Percentiles rank a stretch among this genome's conserved stretches.
phyloP scores from a whole-genome alignment of 169 alveolate genomes.

The Theileria parva region DNA sequence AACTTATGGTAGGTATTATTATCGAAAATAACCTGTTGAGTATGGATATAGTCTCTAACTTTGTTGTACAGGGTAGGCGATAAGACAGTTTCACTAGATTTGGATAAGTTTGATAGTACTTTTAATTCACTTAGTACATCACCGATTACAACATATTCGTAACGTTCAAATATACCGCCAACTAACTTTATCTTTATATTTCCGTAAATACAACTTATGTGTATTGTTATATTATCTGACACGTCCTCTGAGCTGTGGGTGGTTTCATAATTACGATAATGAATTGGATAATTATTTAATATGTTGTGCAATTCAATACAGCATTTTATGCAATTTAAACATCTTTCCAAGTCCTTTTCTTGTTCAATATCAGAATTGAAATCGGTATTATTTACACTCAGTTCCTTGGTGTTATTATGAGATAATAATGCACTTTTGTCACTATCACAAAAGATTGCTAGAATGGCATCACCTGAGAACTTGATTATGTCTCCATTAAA shows the following conservation, averaged over 20 bases:
- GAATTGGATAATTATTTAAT: constrained; percentile 79
- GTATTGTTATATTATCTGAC: constrained; percentile 71
- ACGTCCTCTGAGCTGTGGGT: not conserved
- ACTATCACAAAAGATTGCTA: constrained; percentile 67
- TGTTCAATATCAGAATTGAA: constrained; percentile 4
- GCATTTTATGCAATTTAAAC: constrained; percentile 72
- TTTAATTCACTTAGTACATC: constrained; percentile 80
- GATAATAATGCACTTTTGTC: not conserved
- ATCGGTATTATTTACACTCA: not conserved
- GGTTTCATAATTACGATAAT: constrained; percentile 38
- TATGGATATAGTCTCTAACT: constrained; percentile 7
- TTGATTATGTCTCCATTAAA: constrained; percentile 88
- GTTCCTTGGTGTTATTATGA: not conserved
- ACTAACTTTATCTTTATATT: constrained; percentile 73
- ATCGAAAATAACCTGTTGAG: not conserved
- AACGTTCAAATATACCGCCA: constrained; percentile 78
- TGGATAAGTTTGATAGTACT: constrained; percentile 75
- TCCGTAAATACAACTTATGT: constrained; percentile 80
- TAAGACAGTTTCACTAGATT: constrained; percentile 80
- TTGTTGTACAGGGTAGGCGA: constrained; percentile 64
- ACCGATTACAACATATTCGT: constrained; percentile 78
- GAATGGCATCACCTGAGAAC: constrained; percentile 86
- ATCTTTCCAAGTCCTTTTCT: constrained; percentile 42
- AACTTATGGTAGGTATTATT: constrained; percentile 22
- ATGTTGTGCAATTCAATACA: constrained; percentile 80